A percentile compares a stretch with the other conserved stretches of the same genome.
Evolutionary conservation across 179 eudicot genomes (phyloP).

Genomic region (Spergularia azorica): DNA sequence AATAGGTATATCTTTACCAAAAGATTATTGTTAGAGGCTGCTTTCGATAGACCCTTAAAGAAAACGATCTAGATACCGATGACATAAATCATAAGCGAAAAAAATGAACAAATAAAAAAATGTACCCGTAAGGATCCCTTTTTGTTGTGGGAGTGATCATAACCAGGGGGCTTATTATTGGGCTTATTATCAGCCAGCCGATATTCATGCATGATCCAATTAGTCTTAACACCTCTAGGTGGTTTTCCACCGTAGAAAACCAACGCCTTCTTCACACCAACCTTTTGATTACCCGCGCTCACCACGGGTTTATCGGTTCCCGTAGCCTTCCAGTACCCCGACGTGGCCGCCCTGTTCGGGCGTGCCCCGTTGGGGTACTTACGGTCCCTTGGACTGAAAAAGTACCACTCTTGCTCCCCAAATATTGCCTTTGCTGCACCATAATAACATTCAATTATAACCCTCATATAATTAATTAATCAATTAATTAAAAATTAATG

Average conservation of each 20-base stretch:
- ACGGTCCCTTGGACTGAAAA: constrained; percentile 62
- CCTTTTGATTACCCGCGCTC: constrained; percentile 36
- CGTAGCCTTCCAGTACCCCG: constrained; percentile 73
- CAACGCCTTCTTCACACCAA: constrained; percentile 65
- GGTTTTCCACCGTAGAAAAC: constrained; percentile 73
- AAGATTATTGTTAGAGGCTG: constrained; percentile 2
- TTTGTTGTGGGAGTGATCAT: constrained; percentile 29
- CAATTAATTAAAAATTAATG: not conserved
- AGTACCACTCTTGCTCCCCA: constrained; percentile 71
- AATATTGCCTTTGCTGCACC: constrained; percentile 13
- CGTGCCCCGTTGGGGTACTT: constrained; percentile 74
- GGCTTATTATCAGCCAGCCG: constrained; percentile 41
- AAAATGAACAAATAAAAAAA: not conserved
- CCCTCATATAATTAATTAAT: not conserved
- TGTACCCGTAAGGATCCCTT: constrained; percentile 51
- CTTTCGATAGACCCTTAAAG: constrained; percentile 10
- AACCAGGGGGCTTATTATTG: constrained; percentile 33
- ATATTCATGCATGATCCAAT: constrained; percentile 75
- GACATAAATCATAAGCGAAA: not conserved
- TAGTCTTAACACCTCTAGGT: constrained; percentile 62
- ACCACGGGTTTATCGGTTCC: constrained; percentile 64
- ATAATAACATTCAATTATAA: not conserved
- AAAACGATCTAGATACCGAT: not conserved
- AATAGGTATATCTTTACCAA: not conserved
- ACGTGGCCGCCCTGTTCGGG: constrained; percentile 68